Base-by-base conservation (phyloP, 2,329 filamentous ascomycete species). In the Fusarium sororula region DNA sequence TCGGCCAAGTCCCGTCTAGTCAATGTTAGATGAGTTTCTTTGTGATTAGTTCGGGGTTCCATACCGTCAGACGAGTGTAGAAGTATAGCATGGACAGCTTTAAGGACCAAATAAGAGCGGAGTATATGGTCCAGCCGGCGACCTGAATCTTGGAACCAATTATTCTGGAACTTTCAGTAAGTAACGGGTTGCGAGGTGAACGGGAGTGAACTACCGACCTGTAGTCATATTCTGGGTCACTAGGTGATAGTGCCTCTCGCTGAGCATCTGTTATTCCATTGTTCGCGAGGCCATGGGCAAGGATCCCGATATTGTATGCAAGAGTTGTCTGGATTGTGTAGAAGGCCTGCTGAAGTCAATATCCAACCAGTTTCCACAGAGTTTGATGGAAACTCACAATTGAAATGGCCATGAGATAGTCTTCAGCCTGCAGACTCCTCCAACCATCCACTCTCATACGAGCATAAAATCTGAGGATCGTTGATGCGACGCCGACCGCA, bases 71-170 rank as follows among this genome's bases (percentile, higher is more conserved):
- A 48, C 88, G 83, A 9, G 84, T 83, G 74, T 89, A 90, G 74
- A 90, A 90, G 50, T 86, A 82, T 5, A 87, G 82, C 83, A 90
- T 86, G 58, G 88, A 88, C 5, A 84, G 74, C 78, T 91, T 91
- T 51, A 90, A 72, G 18, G 85, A 78, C 87, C 87, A 90, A 20
- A 90, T 78, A 18, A 90, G 77, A 6, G 84, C 77, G 0, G 84
- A 85, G 68, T 90, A 91, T 26, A 85, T 79, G 22, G 85, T 84
- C 88, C 88, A 90, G 7, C 87, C 87, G 1, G 86, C 79, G 7
- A 91, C 78, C 63, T 90, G 87, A 0, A 87, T 84, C 74, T 90
- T 89, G 18, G 88, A 88, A 0, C 89, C 89, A 6, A 83, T 80
- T 0, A 88, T 81, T 22, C 88, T 84, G 13, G 2, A 26, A 5